A percentile compares a stretch with the other conserved stretches of the same genome.
phyloP scores from a whole-genome alignment of 1,139 yeast genomes.

The Candida albicans region DNA sequence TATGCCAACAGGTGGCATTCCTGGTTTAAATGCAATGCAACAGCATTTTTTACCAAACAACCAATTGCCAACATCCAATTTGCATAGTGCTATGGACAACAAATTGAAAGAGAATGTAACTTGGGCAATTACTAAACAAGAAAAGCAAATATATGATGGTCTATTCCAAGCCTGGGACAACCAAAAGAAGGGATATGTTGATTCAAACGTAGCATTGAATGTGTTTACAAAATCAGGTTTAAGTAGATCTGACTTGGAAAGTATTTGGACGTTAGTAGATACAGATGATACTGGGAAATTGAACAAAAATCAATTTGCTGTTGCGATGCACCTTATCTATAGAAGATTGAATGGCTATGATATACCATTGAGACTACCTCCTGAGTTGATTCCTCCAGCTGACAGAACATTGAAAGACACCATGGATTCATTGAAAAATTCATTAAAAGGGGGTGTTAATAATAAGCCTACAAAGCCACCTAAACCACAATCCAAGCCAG shows the following conservation, averaged over 20 bases:
- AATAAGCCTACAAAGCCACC: slow-evolving; percentile 24
- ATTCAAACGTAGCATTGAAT: slow-evolving; percentile 80
- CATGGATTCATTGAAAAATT: slow-evolving; percentile 41
- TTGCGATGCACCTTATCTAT: slow-evolving; percentile 81
- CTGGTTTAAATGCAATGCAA: slow-evolving; percentile 75
- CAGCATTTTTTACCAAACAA: slow-evolving; percentile 73
- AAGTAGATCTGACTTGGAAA: slow-evolving; percentile 78
- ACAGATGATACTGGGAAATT: slow-evolving; percentile 69
- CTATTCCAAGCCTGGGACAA: slow-evolving; percentile 89
- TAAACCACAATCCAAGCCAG: slow-evolving; percentile 30
- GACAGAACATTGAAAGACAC: slow-evolving; percentile 55
- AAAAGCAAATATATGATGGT: slow-evolving; percentile 81
- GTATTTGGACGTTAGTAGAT: slow-evolving; percentile 85
- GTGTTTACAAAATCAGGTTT: slow-evolving; percentile 91
- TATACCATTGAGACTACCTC: slow-evolving; percentile 70
- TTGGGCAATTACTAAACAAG: slow-evolving; percentile 84
- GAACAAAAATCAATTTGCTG: slow-evolving; percentile 76
- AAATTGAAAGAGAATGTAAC: slow-evolving; percentile 50
- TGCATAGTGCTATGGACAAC: slow-evolving; percentile 56
- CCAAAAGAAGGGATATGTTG: slow-evolving; percentile 62
- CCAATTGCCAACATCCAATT: slow-evolving; percentile 40
- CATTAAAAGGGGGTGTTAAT: slow-evolving; percentile 41
- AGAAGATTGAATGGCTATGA: slow-evolving; percentile 72
- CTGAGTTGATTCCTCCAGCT: slow-evolving; percentile 79
- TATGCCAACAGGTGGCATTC: slow-evolving; percentile 71